Conservation (phyloP, 441 rosid genomes). For the Hypseocharis bilobata region DNA sequence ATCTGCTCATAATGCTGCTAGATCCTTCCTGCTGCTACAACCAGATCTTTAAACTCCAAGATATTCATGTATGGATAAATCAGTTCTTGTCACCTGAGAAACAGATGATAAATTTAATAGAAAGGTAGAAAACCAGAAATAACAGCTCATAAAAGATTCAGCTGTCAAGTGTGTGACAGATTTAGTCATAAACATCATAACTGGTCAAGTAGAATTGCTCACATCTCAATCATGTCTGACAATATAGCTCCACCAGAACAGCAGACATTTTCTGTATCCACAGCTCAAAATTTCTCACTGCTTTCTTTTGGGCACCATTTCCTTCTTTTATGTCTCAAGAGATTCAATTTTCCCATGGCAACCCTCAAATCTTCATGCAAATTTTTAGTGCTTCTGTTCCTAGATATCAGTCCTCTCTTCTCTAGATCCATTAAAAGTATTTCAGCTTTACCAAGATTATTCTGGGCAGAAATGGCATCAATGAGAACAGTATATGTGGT, state of each 20-base stretch:
- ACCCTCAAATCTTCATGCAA: conserved; percentile 31
- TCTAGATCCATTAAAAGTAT: conserved; percentile 49
- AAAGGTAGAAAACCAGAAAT: too few relatives aligned
- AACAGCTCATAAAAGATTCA: neutral
- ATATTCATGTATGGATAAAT: too few relatives aligned
- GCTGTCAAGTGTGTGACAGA: conserved; percentile 1
- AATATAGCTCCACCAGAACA: conserved; percentile 11
- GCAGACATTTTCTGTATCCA: neutral
- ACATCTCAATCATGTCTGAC: neutral
- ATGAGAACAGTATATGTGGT: conserved; percentile 54
- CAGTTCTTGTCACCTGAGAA: too few relatives aligned
- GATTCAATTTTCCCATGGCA: conserved; percentile 44
- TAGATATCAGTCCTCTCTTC: conserved; percentile 45
- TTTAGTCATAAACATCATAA: conserved; percentile 3
- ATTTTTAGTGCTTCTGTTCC: conserved; percentile 28
- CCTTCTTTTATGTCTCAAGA: conserved; percentile 35
- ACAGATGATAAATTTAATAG: too few relatives aligned
- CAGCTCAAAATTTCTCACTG: neutral
- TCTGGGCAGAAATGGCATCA: conserved; percentile 31
- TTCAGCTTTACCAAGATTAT: conserved; percentile 26
- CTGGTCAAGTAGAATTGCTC: neutral
- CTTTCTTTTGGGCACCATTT: conserved; percentile 21
- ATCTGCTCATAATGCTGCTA: too few relatives aligned
- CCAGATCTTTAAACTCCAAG: too few relatives aligned
- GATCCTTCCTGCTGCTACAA: too few relatives aligned